Percentiles rank a stretch among this genome's conserved stretches.
Conservation (phyloP, 139 green algal species). For the Ettlia oleoabundans region DNA sequence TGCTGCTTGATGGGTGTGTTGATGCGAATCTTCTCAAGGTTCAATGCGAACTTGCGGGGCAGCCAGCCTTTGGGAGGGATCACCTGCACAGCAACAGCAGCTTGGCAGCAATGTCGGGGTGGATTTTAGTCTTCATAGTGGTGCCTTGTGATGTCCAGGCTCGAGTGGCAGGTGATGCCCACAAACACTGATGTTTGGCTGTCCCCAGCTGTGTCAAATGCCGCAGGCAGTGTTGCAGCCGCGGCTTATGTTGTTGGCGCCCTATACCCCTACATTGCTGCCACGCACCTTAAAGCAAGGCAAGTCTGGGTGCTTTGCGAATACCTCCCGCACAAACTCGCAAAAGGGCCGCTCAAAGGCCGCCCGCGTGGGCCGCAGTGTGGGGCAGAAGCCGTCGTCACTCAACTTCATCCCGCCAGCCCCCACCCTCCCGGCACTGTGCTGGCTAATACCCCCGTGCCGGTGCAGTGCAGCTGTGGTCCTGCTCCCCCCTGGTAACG, state of each 20-base stretch:
- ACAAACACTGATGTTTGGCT: too few species aligned
- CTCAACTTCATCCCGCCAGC: background rate
- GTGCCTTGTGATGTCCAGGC: too few species aligned
- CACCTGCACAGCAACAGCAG: too few species aligned
- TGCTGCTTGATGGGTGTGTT: conserved; percentile 52
- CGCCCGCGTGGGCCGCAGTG: conserved; percentile 2
- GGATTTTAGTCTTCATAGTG: too few species aligned
- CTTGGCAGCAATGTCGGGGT: too few species aligned
- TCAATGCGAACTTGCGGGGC: background rate
- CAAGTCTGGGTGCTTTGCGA: conserved; percentile 35
- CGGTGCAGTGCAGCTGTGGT: background rate
- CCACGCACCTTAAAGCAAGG: conserved; percentile 17
- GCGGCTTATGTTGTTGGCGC: too few species aligned
- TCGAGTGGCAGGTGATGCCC: too few species aligned
- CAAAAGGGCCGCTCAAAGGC: conserved; percentile 24
- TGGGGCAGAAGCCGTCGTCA: background rate
- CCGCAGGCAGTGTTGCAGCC: too few species aligned
- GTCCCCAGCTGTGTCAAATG: too few species aligned
- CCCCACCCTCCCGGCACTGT: background rate
- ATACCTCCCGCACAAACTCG: conserved; percentile 38
- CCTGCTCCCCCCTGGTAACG: too few species aligned
- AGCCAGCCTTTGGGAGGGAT: conserved; percentile 37
- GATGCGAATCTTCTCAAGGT: conserved; percentile 37
- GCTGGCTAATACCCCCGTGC: background rate
- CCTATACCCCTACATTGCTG: background rate